Percentiles rank a stretch among this genome's conserved stretches.
phyloP scores from a whole-genome alignment of 805 yeast genomes.

The Yamadazyma nakazawae region DNA sequence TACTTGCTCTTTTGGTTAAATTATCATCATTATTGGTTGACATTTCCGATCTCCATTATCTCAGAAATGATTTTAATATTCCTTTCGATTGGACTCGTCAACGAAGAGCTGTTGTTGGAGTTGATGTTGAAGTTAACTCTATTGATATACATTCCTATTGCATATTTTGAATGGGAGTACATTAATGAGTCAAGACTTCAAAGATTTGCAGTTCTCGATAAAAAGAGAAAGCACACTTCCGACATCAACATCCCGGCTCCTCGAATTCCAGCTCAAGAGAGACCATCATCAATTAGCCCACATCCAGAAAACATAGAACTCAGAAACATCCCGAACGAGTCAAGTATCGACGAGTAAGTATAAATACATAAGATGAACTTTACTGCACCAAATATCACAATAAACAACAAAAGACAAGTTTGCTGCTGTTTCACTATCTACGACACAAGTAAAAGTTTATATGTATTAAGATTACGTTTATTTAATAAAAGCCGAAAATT shows the following conservation, averaged over 20 bases:
- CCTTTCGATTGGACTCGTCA: slow-evolving; percentile 32
- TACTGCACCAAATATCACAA: too few species aligned
- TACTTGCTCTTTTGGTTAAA: slow-evolving; percentile 34
- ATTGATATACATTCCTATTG: slow-evolving; percentile 34
- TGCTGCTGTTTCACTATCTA: background rate
- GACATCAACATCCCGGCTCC: background rate
- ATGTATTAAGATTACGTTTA: slow-evolving; percentile 2
- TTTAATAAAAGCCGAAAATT: slow-evolving; percentile 2
- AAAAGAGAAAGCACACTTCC: slow-evolving; percentile 5
- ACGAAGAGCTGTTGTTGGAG: slow-evolving; percentile 24
- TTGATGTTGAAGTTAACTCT: slow-evolving; percentile 23
- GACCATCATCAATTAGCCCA: slow-evolving; percentile 7
- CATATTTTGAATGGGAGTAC: slow-evolving; percentile 33
- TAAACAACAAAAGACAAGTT: too few species aligned
- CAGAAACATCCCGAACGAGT: slow-evolving; percentile 4
- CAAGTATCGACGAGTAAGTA: background rate
- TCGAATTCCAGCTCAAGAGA: background rate
- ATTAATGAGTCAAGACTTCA: slow-evolving; percentile 15
- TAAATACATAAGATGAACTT: background rate
- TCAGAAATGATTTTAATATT: slow-evolving; percentile 36
- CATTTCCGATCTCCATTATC: slow-evolving; percentile 29
- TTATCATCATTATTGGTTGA: slow-evolving; percentile 30
- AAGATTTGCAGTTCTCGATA: slow-evolving; percentile 8
- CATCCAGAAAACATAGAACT: slow-evolving; percentile 11
- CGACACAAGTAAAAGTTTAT: background rate